Conservation (phyloP, 2,329 filamentous ascomycete species). For the Neoascochyta sp. region DNA sequence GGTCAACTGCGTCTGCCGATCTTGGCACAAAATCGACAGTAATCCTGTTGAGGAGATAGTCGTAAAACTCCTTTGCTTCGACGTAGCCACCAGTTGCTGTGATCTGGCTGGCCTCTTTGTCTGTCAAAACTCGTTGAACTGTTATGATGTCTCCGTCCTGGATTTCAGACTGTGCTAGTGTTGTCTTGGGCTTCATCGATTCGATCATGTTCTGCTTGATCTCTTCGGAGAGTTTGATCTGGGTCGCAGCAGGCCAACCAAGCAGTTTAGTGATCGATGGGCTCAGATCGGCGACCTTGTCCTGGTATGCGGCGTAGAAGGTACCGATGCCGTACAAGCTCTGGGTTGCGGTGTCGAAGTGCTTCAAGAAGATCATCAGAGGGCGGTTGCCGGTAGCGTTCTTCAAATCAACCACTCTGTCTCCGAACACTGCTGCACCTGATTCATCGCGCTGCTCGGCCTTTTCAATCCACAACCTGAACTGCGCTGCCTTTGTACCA, state of each 20-base stretch:
- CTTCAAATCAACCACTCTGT: conserved; percentile 54
- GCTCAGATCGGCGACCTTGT: conserved; percentile 81
- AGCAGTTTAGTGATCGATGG: conserved; percentile 75
- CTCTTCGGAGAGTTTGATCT: conserved; percentile 81
- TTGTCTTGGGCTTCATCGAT: conserved; percentile 83
- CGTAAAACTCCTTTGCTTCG: conserved; percentile 84
- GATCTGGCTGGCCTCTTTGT: conserved; percentile 43
- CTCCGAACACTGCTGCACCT: conserved; percentile 70
- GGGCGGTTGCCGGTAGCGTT: conserved; percentile 53
- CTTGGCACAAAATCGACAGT: conserved; percentile 72
- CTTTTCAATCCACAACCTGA: conserved; percentile 81
- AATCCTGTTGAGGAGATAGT: conserved; percentile 83
- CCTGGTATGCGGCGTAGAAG: conserved; percentile 80
- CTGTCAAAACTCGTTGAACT: conserved; percentile 67
- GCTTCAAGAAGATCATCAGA: conserved; percentile 87
- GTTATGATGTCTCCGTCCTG: conserved; percentile 97
- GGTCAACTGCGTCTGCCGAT: conserved; percentile 49
- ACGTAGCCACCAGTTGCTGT: conserved; percentile 46
- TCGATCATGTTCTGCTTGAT: conserved; percentile 99
- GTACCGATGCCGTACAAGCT: conserved; percentile 73
- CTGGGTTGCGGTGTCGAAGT: conserved; percentile 78
- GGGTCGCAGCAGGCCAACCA: conserved; percentile 76
- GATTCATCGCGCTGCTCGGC: conserved; percentile 65
- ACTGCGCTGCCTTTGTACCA: conserved; percentile 62
- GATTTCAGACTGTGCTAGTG: conserved; percentile 84